Base-by-base conservation (phyloP, 2,329 filamentous ascomycete species). In the Nemania sp. region DNA sequence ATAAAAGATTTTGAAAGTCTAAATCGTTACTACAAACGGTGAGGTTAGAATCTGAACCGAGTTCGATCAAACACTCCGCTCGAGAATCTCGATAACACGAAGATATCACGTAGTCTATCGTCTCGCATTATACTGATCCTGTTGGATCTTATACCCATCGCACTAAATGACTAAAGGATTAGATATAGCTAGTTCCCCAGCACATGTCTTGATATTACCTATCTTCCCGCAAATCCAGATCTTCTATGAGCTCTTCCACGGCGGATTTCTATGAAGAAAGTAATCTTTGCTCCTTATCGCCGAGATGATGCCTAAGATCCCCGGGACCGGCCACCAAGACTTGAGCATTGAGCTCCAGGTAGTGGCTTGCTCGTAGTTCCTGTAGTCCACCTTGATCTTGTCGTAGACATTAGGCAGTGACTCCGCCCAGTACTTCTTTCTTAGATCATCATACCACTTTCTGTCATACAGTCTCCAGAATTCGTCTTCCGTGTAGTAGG, bases 381-480 rank as follows among this genome's bases (percentile, higher is more conserved):
- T 70, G 2, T 73, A 66, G 31, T 75, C 73, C 1, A 80, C 79
- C 60, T 78, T 80, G 19, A 87, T 82, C 71, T 89, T 89, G 61
- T 89, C 83, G 57, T 84, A 87, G 1, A 88, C 83, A 24, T 73
- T 83, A 0, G 84, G 86, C 56, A 89, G 66, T 42, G 80, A 77
- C 2, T 71, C 71, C 0, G 86, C 86, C 3, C 73, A 70, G 64
- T 88, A 89, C 64, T 80, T 82, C 23, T 70, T 67, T 17, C 86
- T 72, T 49, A 89, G 68, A 3, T 64, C 68, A 40, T 86, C 80
- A 59, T 89, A 88, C 66, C 81, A 80, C 9, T 71, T 61, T 33
- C 75, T 73, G 64, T 86, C 80, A 57, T 88, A 89, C 46, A 81
- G 75, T 11, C 73, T 70, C 85, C 86, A 89, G 66, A 90, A 89